Conservation (phyloP, 106 monocot genomes). For the Hemerocallis citrina region DNA sequence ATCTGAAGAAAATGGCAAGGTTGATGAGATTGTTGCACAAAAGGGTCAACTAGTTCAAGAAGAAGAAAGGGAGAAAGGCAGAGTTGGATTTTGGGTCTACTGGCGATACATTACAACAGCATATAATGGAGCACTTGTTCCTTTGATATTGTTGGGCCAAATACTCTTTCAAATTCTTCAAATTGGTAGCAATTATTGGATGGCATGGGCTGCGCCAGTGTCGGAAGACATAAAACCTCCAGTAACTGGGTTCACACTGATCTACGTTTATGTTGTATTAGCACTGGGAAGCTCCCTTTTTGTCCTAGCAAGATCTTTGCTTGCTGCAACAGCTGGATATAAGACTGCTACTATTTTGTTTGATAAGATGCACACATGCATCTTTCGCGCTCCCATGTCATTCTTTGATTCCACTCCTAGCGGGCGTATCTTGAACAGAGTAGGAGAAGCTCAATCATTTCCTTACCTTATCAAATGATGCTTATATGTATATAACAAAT, state of each 20-base stretch:
- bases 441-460: constrained; percentile 24
- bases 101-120: constrained; percentile 79
- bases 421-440: constrained; percentile 78
- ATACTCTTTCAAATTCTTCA: constrained; percentile 65
- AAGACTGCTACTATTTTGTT: constrained; percentile 74
- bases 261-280: constrained; percentile 72
- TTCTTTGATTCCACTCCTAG: constrained; percentile 96
- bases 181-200: constrained; percentile 91
- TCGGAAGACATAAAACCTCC: constrained; percentile 50
- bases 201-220: constrained; percentile 78
- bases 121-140: constrained; percentile 70
- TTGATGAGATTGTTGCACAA: constrained; percentile 20
- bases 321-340: constrained; percentile 58
- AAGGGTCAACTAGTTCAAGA: constrained; percentile 77
- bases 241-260: constrained; percentile 34
- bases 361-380: constrained; percentile 64
- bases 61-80: constrained; percentile 98
- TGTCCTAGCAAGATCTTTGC: constrained; percentile 48
- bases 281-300: constrained; percentile 68
- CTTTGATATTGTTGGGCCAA: constrained; percentile 57
- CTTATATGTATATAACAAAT: too few relatives aligned
- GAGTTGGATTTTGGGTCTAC: constrained; percentile 81
- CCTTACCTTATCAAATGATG: too few relatives aligned
- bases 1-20: constrained; percentile 29
- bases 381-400: constrained; percentile 90